Conservation (phyloP, 306 rosid species). For the Malus orientalis region DNA sequence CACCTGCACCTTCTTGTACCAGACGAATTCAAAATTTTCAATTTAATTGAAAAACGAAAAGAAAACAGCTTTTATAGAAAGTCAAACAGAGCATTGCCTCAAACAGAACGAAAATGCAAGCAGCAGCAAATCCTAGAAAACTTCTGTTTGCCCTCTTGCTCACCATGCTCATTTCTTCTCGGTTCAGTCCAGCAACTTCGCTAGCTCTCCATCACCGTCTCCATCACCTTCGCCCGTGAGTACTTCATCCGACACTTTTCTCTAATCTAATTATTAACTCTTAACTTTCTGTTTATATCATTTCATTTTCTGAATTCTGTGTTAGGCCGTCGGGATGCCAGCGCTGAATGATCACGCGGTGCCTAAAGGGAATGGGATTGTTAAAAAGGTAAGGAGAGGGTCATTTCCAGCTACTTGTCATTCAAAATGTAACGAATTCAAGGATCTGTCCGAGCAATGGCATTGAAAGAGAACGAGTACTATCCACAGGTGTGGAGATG, state of each 20-base stretch:
- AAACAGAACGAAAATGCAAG: conserved; percentile 12
- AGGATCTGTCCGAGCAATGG: conserved; percentile 41
- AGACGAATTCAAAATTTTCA: background rate
- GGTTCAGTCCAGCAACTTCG: conserved; percentile 10
- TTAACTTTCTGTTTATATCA: too few species aligned
- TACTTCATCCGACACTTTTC: background rate
- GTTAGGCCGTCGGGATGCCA: conserved; percentile 19
- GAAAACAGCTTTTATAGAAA: background rate
- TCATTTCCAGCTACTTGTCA: conserved; percentile 43
- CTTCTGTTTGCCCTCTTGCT: conserved; percentile 3
- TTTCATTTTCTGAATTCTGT: background rate
- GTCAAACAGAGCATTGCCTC: background rate
- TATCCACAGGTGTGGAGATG: conserved; percentile 68
- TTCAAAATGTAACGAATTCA: conserved; percentile 45
- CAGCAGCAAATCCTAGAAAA: conserved; percentile 11
- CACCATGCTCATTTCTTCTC: conserved; percentile 15
- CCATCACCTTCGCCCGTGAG: conserved; percentile 49
- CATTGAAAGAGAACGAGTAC: conserved; percentile 33
- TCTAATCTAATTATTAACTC: background rate
- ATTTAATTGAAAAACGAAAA: background rate
- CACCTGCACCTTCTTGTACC: background rate
- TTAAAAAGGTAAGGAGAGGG: conserved; percentile 18
- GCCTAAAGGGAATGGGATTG: background rate
- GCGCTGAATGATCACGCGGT: background rate
- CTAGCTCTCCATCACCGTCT: conserved; percentile 36